Evolutionary conservation across 139 green algal species (phyloP), one percentile per base, ranked within the genome.

Genomic region (Raphidocelis subcapitata): DNA sequence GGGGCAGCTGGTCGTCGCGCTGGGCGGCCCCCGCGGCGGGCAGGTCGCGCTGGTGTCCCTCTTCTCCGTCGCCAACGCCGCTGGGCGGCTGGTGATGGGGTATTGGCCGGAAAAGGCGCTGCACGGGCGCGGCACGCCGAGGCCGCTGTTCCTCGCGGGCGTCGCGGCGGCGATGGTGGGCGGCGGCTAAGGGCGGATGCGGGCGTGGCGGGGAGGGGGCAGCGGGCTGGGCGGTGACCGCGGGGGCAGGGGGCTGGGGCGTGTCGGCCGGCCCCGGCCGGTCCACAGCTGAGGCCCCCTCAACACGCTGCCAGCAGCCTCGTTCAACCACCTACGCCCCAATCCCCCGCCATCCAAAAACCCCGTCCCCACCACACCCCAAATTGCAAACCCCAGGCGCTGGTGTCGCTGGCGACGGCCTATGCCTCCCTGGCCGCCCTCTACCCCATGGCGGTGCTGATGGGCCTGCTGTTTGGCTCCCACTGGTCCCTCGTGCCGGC

Each of bases 61-160:
- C 3, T 93, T 96, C 76, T 88, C 77, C 15, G 87, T 96, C 15
- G 81, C 83, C 56, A 96, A 91, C 65, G 92, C 86, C 41, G 80
- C 49, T 18, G 81, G 82, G 4, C 88, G 90, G 16, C 72, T 93
- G 59, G 46, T 80, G 2, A 75, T 84, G 26, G 88, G 88, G 16
- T 84, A 85, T 49, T 16, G 89, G 1, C 79, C 81, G 3, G 87
- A 92, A 76, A 32, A 52, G 35, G 41, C 71, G 52, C 77, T 92
- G 31, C 85, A 88, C 49, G 31, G 32, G 0, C 33, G 63, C 24
- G 74, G 75, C 62, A 84, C 81, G 15, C 83, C 84, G 0, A 79
- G 89, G 52, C 78, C 86, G 4, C 3, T 86, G 28, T 85, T 88
- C 66, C 76, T 91, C 3, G 35, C 71, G 14, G 18, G 63, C 15